Evolutionary conservation across 1,139 yeast species (phyloP).

Genomic region (Lodderomyces jiufengensis): DNA sequence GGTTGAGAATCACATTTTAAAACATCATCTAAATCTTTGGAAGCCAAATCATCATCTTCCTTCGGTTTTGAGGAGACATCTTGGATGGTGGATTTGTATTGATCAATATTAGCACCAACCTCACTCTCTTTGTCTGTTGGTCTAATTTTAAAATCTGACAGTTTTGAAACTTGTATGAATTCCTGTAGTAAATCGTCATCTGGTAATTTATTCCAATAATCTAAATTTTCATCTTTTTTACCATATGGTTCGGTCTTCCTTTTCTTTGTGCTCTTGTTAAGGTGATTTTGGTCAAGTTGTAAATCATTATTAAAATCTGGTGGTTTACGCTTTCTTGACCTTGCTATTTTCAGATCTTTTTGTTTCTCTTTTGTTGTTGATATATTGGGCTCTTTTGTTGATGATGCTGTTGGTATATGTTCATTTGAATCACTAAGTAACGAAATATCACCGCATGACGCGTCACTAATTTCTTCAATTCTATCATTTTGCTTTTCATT

Average conservation of each 20-base stretch:
- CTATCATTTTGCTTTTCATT: background rate
- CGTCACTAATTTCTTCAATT: background rate
- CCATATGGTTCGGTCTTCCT: background rate
- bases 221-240: conserved; percentile 21
- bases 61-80: too few species aligned
- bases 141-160: too few species aligned
- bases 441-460: background rate
- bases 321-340: background rate
- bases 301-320: background rate
- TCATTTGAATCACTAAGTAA: too few species aligned
- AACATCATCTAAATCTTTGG: too few species aligned
- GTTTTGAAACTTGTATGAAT: conserved; percentile 15
- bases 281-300: background rate
- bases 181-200: conserved; percentile 23
- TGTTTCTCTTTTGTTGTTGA: background rate
- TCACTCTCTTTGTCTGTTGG: too few species aligned
- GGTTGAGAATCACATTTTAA: too few species aligned
- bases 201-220: conserved; percentile 24
- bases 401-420: background rate
- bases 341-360: background rate
- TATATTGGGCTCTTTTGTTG: too few species aligned
- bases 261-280: background rate
- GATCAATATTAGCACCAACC: too few species aligned
- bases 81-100: too few species aligned
- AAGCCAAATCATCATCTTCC: too few species aligned